Percentiles rank a stretch among this genome's conserved stretches.
Evolutionary conservation across 2,329 filamentous ascomycete species (phyloP).

Genomic region (Fusarium mundagurra): DNA sequence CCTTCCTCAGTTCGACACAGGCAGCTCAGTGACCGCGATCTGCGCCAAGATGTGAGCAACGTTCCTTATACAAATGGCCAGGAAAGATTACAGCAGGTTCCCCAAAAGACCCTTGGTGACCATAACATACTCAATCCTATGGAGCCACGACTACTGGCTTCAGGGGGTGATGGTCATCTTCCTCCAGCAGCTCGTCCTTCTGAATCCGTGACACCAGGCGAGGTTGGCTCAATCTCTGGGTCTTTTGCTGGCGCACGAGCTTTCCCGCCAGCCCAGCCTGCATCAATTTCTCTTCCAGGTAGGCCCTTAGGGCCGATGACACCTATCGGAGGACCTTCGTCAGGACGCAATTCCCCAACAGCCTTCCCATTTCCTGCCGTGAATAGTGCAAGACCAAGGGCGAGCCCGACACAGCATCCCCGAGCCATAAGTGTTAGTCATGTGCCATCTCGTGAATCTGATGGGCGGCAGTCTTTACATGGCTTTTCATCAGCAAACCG

Average conservation of each 20-base stretch:
- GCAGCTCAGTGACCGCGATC: conserved; percentile 36
- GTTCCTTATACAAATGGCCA: conserved; percentile 37
- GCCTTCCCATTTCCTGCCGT: conserved; percentile 46
- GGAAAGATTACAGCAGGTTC: conserved; percentile 39
- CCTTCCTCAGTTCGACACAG: conserved; percentile 38
- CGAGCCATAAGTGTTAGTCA: conserved; percentile 46
- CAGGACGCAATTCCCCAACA: conserved; percentile 47
- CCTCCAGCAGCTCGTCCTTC: conserved; percentile 25
- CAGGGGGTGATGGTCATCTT: conserved; percentile 24
- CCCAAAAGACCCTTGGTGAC: conserved; percentile 47
- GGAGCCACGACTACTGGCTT: conserved; percentile 39
- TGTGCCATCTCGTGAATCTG: conserved; percentile 36
- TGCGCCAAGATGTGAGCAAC: conserved; percentile 34
- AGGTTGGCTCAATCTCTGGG: conserved; percentile 32
- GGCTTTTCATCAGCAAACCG: conserved; percentile 46
- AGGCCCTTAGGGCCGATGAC: conserved; percentile 45
- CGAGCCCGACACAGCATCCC: conserved; percentile 46
- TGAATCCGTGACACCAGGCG: conserved; percentile 32
- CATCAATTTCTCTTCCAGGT: conserved; percentile 47
- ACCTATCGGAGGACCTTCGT: conserved; percentile 43
- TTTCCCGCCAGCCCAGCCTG: conserved; percentile 42
- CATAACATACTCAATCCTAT: conserved; percentile 53
- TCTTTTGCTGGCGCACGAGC: conserved; percentile 38
- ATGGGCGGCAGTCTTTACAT: conserved; percentile 35
- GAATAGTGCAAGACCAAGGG: conserved; percentile 43